A percentile compares a stretch with the other conserved stretches of the same genome.
Conservation (phyloP, 441 rosid genomes). For the Metrosideros polymorpha region DNA sequence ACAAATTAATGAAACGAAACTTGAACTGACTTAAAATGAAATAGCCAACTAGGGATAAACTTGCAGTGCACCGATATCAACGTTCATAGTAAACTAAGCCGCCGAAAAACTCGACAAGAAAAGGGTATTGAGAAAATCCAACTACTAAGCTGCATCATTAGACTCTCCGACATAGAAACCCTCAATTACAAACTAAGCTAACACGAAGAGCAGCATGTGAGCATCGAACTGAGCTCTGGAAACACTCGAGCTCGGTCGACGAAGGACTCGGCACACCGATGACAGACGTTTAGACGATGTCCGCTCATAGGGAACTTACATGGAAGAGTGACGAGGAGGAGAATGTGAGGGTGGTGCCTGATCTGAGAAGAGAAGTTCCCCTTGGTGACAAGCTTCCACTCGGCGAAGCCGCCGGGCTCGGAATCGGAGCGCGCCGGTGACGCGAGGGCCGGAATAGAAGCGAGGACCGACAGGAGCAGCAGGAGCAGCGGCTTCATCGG, state of each 20-base stretch:
- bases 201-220: neutral
- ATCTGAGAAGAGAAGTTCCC: slow-evolving; percentile 84
- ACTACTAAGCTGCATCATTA: neutral
- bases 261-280: neutral
- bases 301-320: slow-evolving; percentile 29
- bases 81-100: neutral
- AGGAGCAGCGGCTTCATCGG: neutral
- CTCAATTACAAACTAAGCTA: neutral
- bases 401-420: slow-evolving; percentile 13
- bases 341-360: slow-evolving; percentile 57
- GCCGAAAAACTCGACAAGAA: neutral
- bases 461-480: neutral
- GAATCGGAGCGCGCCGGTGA: neutral
- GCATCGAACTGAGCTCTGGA: neutral
- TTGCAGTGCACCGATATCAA: neutral
- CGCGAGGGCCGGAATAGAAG: neutral
- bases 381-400: slow-evolving; percentile 66
- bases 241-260: neutral
- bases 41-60: neutral
- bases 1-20: neutral
- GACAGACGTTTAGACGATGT: neutral
- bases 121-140: neutral
- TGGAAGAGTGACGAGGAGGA: slow-evolving; percentile 69
- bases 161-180: neutral
- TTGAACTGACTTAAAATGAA: neutral